phyloP scores from a whole-genome alignment of 163 green algal genomes.

The Volvox carteri region DNA sequence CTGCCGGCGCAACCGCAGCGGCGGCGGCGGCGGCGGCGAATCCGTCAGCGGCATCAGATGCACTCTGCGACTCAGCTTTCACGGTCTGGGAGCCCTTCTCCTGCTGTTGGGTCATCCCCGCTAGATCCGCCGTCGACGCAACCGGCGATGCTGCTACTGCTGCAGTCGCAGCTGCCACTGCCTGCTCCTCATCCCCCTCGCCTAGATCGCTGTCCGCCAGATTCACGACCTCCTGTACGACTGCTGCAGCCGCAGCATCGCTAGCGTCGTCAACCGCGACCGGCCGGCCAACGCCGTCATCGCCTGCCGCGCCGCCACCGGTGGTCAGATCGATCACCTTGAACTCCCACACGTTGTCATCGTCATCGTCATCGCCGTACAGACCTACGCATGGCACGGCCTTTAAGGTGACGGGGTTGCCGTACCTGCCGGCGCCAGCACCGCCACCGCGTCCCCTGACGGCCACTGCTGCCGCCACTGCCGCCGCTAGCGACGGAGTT shows the following conservation, averaged over 20 bases:
- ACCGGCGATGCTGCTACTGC: background rate
- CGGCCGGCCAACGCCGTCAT: background rate
- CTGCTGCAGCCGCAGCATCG: background rate
- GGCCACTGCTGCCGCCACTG: background rate
- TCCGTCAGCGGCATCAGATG: background rate
- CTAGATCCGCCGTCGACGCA: no score
- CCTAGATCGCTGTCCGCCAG: background rate
- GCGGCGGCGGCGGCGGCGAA: background rate
- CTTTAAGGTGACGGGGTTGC: background rate
- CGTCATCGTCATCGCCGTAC: constrained; percentile 20
- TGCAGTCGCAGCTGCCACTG: background rate
- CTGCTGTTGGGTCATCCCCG: no score
- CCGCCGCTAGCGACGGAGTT: background rate
- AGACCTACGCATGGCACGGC: background rate
- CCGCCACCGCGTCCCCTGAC: background rate
- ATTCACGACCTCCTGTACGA: constrained; percentile 4
- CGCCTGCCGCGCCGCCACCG: background rate
- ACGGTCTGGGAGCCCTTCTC: no score
- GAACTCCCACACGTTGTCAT: constrained; percentile 50
- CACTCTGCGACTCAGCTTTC: background rate
- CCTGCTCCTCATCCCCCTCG: background rate
- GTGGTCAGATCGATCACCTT: background rate
- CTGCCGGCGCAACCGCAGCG: background rate
- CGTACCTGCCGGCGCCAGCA: background rate
- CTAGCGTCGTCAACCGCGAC: no score